Evolutionary conservation across 805 yeast genomes (phyloP), one percentile per base, ranked within the genome.

Genomic region (Ogataea chonburiensis): DNA sequence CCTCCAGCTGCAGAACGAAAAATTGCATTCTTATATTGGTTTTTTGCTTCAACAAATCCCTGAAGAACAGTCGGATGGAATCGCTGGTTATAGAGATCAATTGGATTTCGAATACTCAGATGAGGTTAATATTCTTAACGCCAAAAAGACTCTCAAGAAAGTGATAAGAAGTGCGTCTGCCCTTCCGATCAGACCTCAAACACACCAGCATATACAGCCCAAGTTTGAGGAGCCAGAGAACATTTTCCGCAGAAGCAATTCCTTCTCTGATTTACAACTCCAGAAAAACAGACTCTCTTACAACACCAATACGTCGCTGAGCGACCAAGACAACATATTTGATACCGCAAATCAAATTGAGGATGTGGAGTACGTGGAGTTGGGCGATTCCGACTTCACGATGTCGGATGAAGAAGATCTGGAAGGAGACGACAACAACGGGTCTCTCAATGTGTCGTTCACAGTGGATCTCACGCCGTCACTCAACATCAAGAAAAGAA

Each of bases 21-120:
- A 75, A 49, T 60, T 75, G 23, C 61, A 73, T 38, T 72, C 79
- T 23, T 75, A 73, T 49, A 75, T 75, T 52, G 80, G 80, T 7
- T 75, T 73, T 43, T 70, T 74, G 42, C 58, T 73, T 31, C 80
- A 75, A 47, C 70, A 72, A 45, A 64, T 43, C 12, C 43, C 45
- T 7, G 30, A 26, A 12, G 38, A 38, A 14, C 42, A 31, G 16
- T 28, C 28, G 5, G 31, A 41, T 56, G 55, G 67, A 40, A 55
- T 65, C 30, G 26, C 37, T 9, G 33, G 40, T 18, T 46, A 35
- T 36, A 50, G 43, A 38, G 52, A 46, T 11, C 35, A 48, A 15
- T n/a, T 44, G 18, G 54, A 53, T 24, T 53, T 52, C 34, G 77
- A 73, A 48, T 73, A 74, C 49, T 72, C 77, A 2, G 81, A 75